These are phyloP conservation scores for Rhododendron kiyosumense DNA, from an alignment of 148 eudicot species.

Conservation along the genomic window DNA sequence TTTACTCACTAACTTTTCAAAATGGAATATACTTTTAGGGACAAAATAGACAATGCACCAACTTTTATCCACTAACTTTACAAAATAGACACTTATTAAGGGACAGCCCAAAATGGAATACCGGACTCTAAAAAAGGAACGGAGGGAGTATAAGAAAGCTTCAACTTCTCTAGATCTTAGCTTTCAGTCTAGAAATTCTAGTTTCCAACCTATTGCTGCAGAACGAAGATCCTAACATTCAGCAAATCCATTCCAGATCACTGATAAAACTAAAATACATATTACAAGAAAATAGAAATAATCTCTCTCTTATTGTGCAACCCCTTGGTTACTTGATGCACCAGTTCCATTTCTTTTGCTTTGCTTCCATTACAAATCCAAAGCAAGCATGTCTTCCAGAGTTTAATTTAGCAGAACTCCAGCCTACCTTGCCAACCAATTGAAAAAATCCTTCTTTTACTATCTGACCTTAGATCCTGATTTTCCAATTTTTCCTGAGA, in stretches of 20 bases:
- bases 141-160: too few relatives aligned
- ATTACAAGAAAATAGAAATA: not conserved
- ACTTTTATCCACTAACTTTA: too few relatives aligned
- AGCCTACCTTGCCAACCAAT: not conserved
- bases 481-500: constrained; percentile 17
- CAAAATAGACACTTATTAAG: too few relatives aligned
- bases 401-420: not conserved
- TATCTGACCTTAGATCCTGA: not conserved
- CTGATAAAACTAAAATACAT: not conserved
- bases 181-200: not conserved
- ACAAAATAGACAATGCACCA: too few relatives aligned
- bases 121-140: too few relatives aligned
- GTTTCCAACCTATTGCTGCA: not conserved
- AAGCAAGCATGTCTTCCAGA: not conserved
- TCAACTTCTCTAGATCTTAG: not conserved
- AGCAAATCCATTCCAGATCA: not conserved
- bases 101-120: too few relatives aligned
- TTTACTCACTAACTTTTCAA: too few relatives aligned
- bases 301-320: too few relatives aligned
- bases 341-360: not conserved
- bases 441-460: not conserved
- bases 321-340: too few relatives aligned
- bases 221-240: not conserved
- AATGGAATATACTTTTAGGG: too few relatives aligned
- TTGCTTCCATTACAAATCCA: not conserved